Base-by-base conservation (phyloP, 1,284 basidiomycete genomes). In the Inonotus hispidus region DNA sequence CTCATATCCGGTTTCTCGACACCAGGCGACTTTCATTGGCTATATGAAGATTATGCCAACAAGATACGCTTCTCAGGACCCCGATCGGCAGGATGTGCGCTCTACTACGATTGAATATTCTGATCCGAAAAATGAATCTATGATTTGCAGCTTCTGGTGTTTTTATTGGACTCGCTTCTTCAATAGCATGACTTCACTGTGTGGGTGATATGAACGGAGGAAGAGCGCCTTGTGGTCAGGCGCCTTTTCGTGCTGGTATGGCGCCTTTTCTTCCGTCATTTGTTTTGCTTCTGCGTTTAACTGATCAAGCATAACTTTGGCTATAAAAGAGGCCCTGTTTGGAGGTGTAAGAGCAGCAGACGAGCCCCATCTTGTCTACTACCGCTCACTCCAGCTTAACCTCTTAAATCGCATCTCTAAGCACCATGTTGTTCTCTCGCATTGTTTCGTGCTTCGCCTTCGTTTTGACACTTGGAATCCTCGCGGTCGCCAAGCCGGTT, bases 401-500 rank as follows among this genome's bases (percentile, higher is more conserved):
- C 19, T 35, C 27, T 3, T 35, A 46, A 13, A 35, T 7, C 32
- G 29, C 58, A n/a, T 13, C 41, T 37, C 25, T n/a, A 19, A 52
- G 14, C 50, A 52, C 29, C 39, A 63, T 63, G 58, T 39, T 55
- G 46, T 60, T 50, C 54, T 35, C 45, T 52, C 58, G 58, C 38
- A 27, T 63, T 39, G 38, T 58, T 14, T 53, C 59, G 23, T 50
- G 37, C 41, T 21, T 61, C 23, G n/a, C 27, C n/a, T 32, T 63
- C 27, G 35, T 61, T 35, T 50, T 56, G 41, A 45, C 62, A 7
- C 46, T 63, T 25, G 47, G 45, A 32, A 37, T 56, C 55, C 47
- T 61, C 47, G 53, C 49, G 35, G 23, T 56, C 32, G 62, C 62
- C 47, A 61, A 43, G 32, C 55, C 62, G 7, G 54, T 58, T 32